Evolutionary conservation across 176 grass and related monocot genomes (phyloP), one percentile per base, ranked within the genome.

Genomic region (Lolium multiflorum): DNA sequence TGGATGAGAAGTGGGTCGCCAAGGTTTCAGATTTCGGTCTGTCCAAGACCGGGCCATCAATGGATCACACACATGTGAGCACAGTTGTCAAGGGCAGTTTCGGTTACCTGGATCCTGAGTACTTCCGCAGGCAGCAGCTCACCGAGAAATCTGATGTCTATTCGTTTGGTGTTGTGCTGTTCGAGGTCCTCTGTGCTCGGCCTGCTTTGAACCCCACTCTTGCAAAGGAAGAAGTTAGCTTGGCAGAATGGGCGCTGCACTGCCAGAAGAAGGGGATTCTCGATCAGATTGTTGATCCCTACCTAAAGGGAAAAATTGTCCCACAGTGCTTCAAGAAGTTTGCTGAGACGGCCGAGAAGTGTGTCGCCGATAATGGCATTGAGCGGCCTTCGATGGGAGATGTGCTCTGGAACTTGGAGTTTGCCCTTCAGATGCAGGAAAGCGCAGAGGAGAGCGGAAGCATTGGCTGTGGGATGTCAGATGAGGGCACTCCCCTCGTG

Each of bases 21-120:
- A 98, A 98, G 89, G 96, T 98, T 83, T 98, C 96, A 51, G 96
- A 98, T 89, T 98, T 98, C 39, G 96, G 96, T 60, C 87, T 98
- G 63, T 98, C 96, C 59, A 98, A 98, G 80, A 98, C 93, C 62
- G 93, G 93, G n/a, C 96, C 91, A 41, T 87, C 93, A 7, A 89
- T 98, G 77, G 96, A 98, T 71, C 78, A 98, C 69, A 98, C 95
- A 17, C 96, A 98, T 87, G 96, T 98, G 79, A 98, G 96, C 88
- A 98, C 96, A 5, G 93, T 98, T 67, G 96, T 98, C 38, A 98
- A 98, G 88, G 96, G 96, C 38, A 98, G 96, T 90, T 98, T 98
- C 37, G 96, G 96, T 51, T 98, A 98, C 77, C 91, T 98, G 0
- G 95, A 98, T 38, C 95, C 95, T 10, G 95, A 98, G 47, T 98